Evolutionary conservation across 805 yeast species (phyloP).

Genomic region (Groenewaldozyma salmanticensis): DNA sequence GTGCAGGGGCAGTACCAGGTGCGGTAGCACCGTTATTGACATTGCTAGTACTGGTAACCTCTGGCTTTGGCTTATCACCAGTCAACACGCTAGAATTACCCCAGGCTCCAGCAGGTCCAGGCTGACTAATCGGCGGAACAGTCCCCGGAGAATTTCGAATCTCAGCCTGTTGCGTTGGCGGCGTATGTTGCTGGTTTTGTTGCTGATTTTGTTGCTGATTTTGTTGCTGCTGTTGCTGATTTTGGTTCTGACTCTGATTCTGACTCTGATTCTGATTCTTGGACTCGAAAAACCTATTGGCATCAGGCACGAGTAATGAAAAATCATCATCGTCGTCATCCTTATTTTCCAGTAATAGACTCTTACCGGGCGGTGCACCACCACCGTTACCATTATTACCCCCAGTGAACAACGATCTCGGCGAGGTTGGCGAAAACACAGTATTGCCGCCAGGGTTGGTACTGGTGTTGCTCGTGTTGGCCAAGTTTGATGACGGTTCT

Average conservation of each 20-base stretch:
- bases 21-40: conserved; percentile 1
- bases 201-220: conserved; percentile 6
- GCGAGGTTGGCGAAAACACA: background rate
- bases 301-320: conserved; percentile 23
- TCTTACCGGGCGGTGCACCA: conserved; percentile 18
- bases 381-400: too few species aligned
- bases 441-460: conserved; percentile 5
- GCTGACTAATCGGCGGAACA: background rate
- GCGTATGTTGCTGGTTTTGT: conserved; percentile 5
- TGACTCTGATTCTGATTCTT: conserved; percentile 1
- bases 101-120: background rate
- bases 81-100: background rate
- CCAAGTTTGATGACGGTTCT: background rate
- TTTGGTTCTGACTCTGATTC: conserved; percentile 3
- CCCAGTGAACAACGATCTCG: background rate
- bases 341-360: conserved; percentile 23
- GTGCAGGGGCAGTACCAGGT: too few species aligned
- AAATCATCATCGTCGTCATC: conserved; percentile 25
- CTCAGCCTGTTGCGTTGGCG: conserved; percentile 1
- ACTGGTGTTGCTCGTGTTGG: conserved; percentile 4
- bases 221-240: conserved; percentile 2
- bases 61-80: background rate
- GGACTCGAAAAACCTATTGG: conserved; percentile 18
- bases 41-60: background rate
- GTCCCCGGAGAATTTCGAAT: background rate